Conservation (phyloP, 805 yeast species). For the Cyberlindnera americana region DNA sequence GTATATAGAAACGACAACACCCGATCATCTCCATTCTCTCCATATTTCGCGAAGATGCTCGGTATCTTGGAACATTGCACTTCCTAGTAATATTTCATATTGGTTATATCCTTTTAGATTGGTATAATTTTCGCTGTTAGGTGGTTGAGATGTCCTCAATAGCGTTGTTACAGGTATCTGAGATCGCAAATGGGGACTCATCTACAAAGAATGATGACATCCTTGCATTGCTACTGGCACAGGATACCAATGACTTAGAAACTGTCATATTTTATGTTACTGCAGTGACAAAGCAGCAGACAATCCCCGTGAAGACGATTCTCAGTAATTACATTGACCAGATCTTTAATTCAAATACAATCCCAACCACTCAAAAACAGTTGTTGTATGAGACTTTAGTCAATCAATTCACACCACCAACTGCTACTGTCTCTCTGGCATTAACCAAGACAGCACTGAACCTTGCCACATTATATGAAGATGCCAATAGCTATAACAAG, state of each 20-base stretch:
- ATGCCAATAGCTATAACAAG: background rate
- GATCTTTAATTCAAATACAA: background rate
- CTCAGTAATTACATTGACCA: slow-evolving; percentile 11
- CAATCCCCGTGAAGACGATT: slow-evolving; percentile 19
- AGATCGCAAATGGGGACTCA: slow-evolving; percentile 15
- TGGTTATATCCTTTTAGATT: too few species aligned
- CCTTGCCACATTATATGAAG: slow-evolving; percentile 16
- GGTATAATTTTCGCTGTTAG: too few species aligned
- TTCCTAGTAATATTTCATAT: too few species aligned
- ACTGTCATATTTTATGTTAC: slow-evolving; percentile 9
- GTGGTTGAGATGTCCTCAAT: slow-evolving; percentile 16
- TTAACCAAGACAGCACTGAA: slow-evolving; percentile 13
- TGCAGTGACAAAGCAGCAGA: slow-evolving; percentile 21
- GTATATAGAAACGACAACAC: background rate
- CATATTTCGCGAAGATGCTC: too few species aligned
- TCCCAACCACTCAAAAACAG: background rate
- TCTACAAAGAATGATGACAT: slow-evolving; percentile 16
- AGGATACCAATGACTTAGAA: slow-evolving; percentile 6
- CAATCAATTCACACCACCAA: slow-evolving; percentile 21
- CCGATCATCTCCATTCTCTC: too few species aligned
- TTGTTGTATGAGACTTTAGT: slow-evolving; percentile 12
- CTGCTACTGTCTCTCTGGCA: slow-evolving; percentile 12
- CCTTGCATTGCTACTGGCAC: slow-evolving; percentile 6
- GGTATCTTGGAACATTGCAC: too few species aligned
- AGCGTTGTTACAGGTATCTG: slow-evolving; percentile 14